Evolutionary conservation across 2,329 filamentous ascomycete genomes (phyloP).

Genomic region (Bipolaris gigantea): DNA sequence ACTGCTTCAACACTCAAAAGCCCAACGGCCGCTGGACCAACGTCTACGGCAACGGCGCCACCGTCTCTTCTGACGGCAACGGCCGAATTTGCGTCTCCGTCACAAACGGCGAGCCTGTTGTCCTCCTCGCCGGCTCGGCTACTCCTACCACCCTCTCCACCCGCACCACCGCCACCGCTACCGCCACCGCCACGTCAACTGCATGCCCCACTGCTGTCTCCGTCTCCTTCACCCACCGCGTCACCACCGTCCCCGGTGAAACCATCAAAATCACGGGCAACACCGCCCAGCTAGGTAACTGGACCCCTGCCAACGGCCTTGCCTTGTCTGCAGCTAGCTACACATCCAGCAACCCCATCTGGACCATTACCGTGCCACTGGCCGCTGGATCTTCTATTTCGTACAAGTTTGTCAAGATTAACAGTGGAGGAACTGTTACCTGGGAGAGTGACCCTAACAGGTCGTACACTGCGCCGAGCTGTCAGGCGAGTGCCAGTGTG

Average conservation of each 20-base stretch:
- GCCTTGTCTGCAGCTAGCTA: conserved; percentile 50
- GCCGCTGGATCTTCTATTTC: conserved; percentile 45
- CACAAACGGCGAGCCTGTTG: conserved; percentile 50
- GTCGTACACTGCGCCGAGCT: conserved; percentile 41
- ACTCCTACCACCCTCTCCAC: conserved; percentile 21
- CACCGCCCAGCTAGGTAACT: conserved; percentile 49
- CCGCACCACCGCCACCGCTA: conserved; percentile 10
- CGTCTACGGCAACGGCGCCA: conserved; percentile 42
- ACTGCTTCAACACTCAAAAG: conserved; percentile 50
- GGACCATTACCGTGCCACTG: conserved; percentile 50
- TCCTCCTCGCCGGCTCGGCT: conserved; percentile 36
- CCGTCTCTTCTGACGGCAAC: conserved; percentile 45
- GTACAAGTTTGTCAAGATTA: conserved; percentile 53
- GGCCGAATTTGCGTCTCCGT: conserved; percentile 50
- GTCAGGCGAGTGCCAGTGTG: conserved; percentile 29
- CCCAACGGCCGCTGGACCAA: conserved; percentile 48
- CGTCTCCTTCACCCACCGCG: conserved; percentile 52
- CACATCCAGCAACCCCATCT: conserved; percentile 50
- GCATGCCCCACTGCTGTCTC: conserved; percentile 33
- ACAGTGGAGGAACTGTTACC: conserved; percentile 50
- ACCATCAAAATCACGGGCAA: conserved; percentile 53
- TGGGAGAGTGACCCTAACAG: conserved; percentile 53
- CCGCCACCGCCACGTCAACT: conserved; percentile 11
- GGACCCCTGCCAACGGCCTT: conserved; percentile 46
- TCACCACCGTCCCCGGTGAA: conserved; percentile 53